Conservation (phyloP, 2,329 filamentous ascomycete species). For the Colletotrichum sp. region DNA sequence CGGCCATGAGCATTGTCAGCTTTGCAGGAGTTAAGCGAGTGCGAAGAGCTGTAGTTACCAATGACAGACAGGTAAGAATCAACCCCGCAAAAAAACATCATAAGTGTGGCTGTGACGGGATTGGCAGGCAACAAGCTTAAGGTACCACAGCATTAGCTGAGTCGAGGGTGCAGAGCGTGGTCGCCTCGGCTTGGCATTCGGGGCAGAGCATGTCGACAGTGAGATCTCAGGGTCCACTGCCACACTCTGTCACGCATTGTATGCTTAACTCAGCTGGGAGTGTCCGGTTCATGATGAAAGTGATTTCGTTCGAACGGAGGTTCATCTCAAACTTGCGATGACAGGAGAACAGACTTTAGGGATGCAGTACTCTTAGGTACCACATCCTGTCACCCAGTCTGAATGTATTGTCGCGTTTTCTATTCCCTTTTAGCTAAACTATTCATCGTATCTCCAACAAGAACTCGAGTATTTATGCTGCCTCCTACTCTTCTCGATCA, state of each 20-base stretch:
- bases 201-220: background rate
- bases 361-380: rapidly evolving
- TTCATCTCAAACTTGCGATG: background rate
- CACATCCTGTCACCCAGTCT: background rate
- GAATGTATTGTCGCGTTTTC: background rate
- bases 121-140: background rate
- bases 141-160: background rate
- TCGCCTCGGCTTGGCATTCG: background rate
- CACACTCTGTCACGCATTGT: background rate
- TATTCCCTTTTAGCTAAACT: rapidly evolving
- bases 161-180: background rate
- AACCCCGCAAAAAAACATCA: background rate
- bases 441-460: background rate
- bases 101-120: background rate
- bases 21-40: background rate
- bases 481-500: background rate
- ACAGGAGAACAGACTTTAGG: background rate
- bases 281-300: background rate
- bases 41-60: background rate
- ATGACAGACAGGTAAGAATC: background rate
- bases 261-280: background rate
- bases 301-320: background rate
- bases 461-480: background rate
- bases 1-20: background rate
- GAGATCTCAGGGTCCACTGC: background rate